Evolutionary conservation across 2,329 filamentous ascomycete species (phyloP).

Genomic region (Colletotrichum theobromicola): DNA sequence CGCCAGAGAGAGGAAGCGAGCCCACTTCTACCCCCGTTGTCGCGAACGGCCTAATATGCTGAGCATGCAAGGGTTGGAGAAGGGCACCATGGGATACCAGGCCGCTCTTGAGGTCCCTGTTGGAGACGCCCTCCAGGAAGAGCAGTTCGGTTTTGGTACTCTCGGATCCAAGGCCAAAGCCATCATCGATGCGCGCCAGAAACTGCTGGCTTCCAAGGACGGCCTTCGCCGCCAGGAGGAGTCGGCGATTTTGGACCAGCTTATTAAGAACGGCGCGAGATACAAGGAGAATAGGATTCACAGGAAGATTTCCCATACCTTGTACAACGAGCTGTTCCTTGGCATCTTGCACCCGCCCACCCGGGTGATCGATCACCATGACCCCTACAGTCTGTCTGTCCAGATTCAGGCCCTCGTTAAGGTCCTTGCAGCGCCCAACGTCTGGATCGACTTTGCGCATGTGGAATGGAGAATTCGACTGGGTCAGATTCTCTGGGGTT

Average conservation of each 20-base stretch:
- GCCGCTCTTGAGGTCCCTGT: constrained; percentile 70
- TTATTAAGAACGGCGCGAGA: constrained; percentile 60
- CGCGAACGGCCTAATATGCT: constrained; percentile 74
- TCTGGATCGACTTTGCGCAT: constrained; percentile 77
- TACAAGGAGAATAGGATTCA: constrained; percentile 59
- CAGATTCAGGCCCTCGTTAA: constrained; percentile 74
- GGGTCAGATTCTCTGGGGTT: constrained; percentile 74
- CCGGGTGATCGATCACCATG: constrained; percentile 59
- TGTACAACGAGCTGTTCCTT: constrained; percentile 68
- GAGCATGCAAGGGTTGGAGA: constrained; percentile 73
- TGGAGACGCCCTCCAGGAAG: constrained; percentile 68
- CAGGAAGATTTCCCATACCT: constrained; percentile 48
- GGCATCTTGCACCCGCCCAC: constrained; percentile 63
- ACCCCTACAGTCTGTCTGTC: constrained; percentile 68
- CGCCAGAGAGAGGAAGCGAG: constrained; percentile 49
- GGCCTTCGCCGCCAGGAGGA: constrained; percentile 63
- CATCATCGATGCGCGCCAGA: constrained; percentile 63
- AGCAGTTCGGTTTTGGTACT: constrained; percentile 64
- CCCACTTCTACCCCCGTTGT: constrained; percentile 64
- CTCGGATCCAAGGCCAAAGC: constrained; percentile 58
- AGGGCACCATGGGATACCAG: constrained; percentile 72
- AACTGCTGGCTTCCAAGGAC: constrained; percentile 57
- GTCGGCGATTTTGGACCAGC: constrained; percentile 61
- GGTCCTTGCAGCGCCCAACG: constrained; percentile 66
- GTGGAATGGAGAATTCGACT: constrained; percentile 78